Evolutionary conservation across 2,329 filamentous ascomycete genomes (phyloP).

Genomic region (Fonsecaea multimorphosa): DNA sequence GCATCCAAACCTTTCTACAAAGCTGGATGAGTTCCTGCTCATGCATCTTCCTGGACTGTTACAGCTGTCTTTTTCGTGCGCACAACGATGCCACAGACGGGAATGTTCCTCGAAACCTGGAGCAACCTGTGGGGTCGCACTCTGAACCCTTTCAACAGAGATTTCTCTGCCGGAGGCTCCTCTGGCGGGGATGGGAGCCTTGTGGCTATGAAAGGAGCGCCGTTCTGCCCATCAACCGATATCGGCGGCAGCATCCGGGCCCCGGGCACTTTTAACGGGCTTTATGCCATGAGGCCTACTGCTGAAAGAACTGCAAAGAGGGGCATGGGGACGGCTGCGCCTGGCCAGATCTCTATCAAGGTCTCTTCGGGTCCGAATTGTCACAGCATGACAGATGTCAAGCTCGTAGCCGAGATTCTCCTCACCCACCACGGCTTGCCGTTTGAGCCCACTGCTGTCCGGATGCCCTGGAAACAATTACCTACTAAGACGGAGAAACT

Average conservation of each 20-base stretch:
- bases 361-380: conserved; percentile 61
- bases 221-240: conserved; percentile 51
- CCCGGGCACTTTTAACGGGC: conserved; percentile 50
- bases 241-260: conserved; percentile 54
- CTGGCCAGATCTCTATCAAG: conserved; percentile 47
- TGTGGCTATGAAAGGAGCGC: conserved; percentile 57
- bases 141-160: conserved; percentile 60
- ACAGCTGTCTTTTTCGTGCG: conserved; percentile 43
- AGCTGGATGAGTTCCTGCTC: not conserved
- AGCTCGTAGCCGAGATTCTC: conserved; percentile 51
- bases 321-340: conserved; percentile 26
- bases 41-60: not conserved
- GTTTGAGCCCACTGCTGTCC: conserved; percentile 57
- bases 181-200: conserved; percentile 65
- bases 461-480: conserved; percentile 58
- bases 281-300: conserved; percentile 51
- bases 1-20: not conserved
- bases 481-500: conserved; percentile 44
- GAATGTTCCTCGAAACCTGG: conserved; percentile 44
- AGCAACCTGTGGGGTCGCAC: conserved; percentile 49
- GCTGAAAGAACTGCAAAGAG: conserved; percentile 47
- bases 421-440: conserved; percentile 57
- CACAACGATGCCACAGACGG: conserved; percentile 43
- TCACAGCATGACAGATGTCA: conserved; percentile 58
- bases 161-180: conserved; percentile 60